Base-by-base conservation (phyloP, 2,329 filamentous ascomycete genomes). In the Corniculantispora saksenae region DNA sequence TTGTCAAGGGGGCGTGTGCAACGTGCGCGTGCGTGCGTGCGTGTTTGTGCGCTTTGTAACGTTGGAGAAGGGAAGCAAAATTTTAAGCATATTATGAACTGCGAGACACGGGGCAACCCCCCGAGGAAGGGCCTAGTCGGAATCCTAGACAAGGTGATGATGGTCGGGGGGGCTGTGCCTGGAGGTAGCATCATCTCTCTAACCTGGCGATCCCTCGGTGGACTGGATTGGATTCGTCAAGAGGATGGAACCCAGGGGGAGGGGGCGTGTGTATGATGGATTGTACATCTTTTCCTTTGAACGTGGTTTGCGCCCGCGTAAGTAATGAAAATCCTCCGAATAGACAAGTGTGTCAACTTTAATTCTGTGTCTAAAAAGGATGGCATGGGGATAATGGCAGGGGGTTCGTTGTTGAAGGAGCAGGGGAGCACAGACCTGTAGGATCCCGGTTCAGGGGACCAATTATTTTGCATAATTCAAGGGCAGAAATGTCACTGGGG, bases 61-160 rank as follows among this genome's bases (percentile, higher is more conserved):
- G 38, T 45, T n/a, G 23, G 35, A 23, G 57, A 50, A 27, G 45
- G 50, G n/a, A n/a, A n/a, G n/a, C n/a, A n/a, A n/a, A n/a, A n/a
- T n/a, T 40, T 61, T 51, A 61, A 61, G 59, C 35, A 53, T 61
- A 61, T 61, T 54, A 53, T 47, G 59, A 54, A 54, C 54, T 61
- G 59, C 48, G 59, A 61, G 59, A 61, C 59, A 61, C 8, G 25
- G 48, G 23, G 50, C 17, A 19, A 19, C 6, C 10, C 13, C 6
- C 9, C 10, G n/a, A 47, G 43, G 13, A 19, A 45, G 25, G 23
- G 56, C 25, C 43, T 50, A 59, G 45, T 59, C 27, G 35, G 32
- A 29, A 48, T 50, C 51, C 51, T 55, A 55, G 51, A 55, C 51
- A 55, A 8, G 32, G 27, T n/a, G 17, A 32, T 53, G 25, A 5